phyloP scores from a whole-genome alignment of 345 rosid genomes.

The Xanthoceras sorbifolium region DNA sequence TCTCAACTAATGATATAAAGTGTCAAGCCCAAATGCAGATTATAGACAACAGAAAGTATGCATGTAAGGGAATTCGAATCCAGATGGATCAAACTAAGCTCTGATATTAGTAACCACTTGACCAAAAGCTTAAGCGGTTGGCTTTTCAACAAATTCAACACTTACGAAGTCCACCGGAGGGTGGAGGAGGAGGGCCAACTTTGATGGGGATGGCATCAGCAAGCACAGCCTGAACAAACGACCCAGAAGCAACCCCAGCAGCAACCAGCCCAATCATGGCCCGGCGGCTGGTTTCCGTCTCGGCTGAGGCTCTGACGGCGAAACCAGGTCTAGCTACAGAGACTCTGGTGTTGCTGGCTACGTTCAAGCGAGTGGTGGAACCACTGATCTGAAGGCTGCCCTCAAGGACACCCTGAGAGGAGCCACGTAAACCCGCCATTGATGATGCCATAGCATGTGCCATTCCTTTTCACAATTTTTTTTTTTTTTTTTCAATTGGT shows the following conservation, averaged over 20 bases:
- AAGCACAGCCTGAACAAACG: slow-evolving; percentile 72
- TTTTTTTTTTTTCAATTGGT: background rate
- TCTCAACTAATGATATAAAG: too few relatives aligned
- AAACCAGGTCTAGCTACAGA: slow-evolving; percentile 39
- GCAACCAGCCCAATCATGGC: slow-evolving; percentile 74
- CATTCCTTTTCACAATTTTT: slow-evolving; percentile 27
- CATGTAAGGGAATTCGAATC: too few relatives aligned
- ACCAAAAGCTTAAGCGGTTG: too few relatives aligned
- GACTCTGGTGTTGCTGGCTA: slow-evolving; percentile 26
- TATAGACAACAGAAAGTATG: too few relatives aligned
- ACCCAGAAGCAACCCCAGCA: slow-evolving; percentile 64
- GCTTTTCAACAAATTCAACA: too few relatives aligned
- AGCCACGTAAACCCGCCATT: slow-evolving; percentile 67
- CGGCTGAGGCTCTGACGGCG: slow-evolving; percentile 54
- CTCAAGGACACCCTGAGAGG: slow-evolving; percentile 68
- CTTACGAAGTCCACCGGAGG: slow-evolving; percentile 95
- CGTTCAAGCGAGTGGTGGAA: slow-evolving; percentile 46
- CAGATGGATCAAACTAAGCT: too few relatives aligned
- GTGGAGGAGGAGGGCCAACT: slow-evolving; percentile 88
- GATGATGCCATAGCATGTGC: slow-evolving; percentile 83
- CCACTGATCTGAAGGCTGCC: slow-evolving; percentile 65
- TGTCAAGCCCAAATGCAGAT: too few relatives aligned
- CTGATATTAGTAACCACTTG: too few relatives aligned
- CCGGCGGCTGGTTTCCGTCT: slow-evolving; percentile 73
- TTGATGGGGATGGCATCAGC: slow-evolving; percentile 76